A percentile compares a stretch with the other conserved stretches of the same genome.
Conservation (phyloP, 148 eudicot species). For the Selenicereus undatus region DNA sequence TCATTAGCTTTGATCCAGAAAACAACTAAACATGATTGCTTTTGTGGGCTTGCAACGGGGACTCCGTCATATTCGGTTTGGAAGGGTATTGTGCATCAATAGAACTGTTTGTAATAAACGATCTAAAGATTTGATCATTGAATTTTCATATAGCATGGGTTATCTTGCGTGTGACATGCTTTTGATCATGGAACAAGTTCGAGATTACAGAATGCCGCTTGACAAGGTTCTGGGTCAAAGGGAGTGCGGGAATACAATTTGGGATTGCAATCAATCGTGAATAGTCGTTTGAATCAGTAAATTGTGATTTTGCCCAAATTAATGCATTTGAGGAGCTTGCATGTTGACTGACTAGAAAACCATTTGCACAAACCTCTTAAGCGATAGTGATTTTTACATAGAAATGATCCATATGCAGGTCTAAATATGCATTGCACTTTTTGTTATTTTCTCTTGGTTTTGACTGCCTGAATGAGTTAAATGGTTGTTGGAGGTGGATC, state of each 20-base stretch:
- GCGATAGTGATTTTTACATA: not conserved
- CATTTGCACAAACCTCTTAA: not conserved
- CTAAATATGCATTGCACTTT: not conserved
- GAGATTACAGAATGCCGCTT: not conserved
- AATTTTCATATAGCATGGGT: not conserved
- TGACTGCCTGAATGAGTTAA: not conserved
- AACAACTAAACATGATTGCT: not conserved
- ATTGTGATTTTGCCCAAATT: not conserved
- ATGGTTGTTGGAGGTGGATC: not conserved
- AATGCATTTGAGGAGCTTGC: not conserved
- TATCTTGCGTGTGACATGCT: not conserved
- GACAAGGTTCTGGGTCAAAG: not conserved
- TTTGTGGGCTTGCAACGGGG: not conserved
- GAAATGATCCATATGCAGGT: not conserved
- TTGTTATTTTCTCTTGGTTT: not conserved
- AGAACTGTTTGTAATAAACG: not conserved
- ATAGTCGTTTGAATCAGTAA: not conserved
- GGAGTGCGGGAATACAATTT: not conserved
- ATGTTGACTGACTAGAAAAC: not conserved
- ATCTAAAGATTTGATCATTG: not conserved
- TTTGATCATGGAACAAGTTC: not conserved
- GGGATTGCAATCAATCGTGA: not conserved
- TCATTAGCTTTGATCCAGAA: not conserved
- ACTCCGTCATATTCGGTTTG: not conserved
- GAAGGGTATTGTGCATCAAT: not conserved